Evolutionary conservation across 352 stramenopile genomes (phyloP), one percentile per base, ranked within the genome.

Genomic region (Phytophthora pisi): DNA sequence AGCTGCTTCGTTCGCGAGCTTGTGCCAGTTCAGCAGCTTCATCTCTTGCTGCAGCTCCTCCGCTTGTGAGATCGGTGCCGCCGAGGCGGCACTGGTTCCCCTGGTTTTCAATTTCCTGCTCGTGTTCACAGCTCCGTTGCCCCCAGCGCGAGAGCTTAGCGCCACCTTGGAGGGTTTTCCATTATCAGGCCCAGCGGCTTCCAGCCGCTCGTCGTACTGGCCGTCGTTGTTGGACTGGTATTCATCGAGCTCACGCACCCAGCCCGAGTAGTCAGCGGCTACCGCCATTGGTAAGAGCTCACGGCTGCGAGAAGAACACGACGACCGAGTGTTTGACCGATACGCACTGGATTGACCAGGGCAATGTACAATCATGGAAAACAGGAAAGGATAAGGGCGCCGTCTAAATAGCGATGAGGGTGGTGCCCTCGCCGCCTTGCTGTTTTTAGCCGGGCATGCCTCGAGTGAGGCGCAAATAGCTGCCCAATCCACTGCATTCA

Each of bases 1-100:
- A 15, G 93, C 93, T 2, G 93, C 90, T 68, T 98, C 90, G 56
- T 98, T 98, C 9, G 92, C 92, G 20, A 98, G 86, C 64, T 98
- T 98, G 78, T 98, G 93, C 93, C 93, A 98, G 52, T 97, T 92
- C 49, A 98, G 82, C 45, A 98, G 74, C 77, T 98, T 97, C 80
- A 98, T 95, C 68, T 98, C 93, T 68, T 93, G 83, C 66, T 94
- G 79, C 10, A 92, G 68, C 49, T 97, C 89, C n/a, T 98, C 81
- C 0, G 96, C 61, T 58, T 95, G 82, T 13, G 77, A 85, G 13
- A 70, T 61, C 23, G 64, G 45, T 5, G 55, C 45, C 23, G 50
- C 51, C 13, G 56, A 45, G 3, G 23, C 66, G 16, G 68, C 51
- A 45, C 60, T 78, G 5, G 68, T 58, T n/a, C 51, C 52, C 24